A percentile compares a stretch with the other conserved stretches of the same genome.
Conservation (phyloP, 169 alveolate genomes). For the Cryptosporidium meleagridis region DNA sequence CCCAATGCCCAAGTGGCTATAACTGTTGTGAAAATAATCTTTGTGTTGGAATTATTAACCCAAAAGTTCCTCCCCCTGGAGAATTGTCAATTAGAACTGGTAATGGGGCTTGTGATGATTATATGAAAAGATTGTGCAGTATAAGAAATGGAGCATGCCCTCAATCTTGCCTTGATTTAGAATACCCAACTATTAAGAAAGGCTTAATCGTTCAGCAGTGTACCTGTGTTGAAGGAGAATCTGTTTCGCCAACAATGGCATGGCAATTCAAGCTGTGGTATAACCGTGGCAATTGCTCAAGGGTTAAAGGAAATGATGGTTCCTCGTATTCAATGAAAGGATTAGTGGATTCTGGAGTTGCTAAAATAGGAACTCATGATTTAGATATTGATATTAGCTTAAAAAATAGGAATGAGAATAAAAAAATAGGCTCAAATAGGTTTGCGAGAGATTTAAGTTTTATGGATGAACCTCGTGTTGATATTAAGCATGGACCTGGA, state of each 20-base stretch:
- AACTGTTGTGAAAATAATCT: constrained; percentile 72
- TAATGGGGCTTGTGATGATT: constrained; percentile 39
- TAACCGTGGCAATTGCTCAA: constrained; percentile 53
- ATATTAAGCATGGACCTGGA: constrained; percentile 52
- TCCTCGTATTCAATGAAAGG: constrained; percentile 45
- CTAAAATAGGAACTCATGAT: constrained; percentile 25
- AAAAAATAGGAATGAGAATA: constrained; percentile 4
- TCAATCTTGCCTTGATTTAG: constrained; percentile 42
- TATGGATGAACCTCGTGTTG: background rate
- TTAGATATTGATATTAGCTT: background rate
- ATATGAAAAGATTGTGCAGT: constrained; percentile 68
- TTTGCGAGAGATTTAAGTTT: constrained; percentile 60
- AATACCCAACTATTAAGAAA: constrained; percentile 49
- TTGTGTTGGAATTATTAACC: constrained; percentile 68
- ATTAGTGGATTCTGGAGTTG: constrained; percentile 2
- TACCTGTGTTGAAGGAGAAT: constrained; percentile 38
- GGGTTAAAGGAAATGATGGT: constrained; percentile 48
- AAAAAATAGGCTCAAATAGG: constrained; percentile 33
- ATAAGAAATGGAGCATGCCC: constrained; percentile 75
- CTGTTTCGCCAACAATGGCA: constrained; percentile 61
- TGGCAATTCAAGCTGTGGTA: constrained; percentile 71
- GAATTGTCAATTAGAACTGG: constrained; percentile 19
- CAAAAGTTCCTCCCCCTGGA: constrained; percentile 72
- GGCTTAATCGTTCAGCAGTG: constrained; percentile 74
- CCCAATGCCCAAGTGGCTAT: constrained; percentile 73